Evolutionary conservation across 2,329 filamentous ascomycete genomes (phyloP).

Genomic region (Penicillium decumbens): DNA sequence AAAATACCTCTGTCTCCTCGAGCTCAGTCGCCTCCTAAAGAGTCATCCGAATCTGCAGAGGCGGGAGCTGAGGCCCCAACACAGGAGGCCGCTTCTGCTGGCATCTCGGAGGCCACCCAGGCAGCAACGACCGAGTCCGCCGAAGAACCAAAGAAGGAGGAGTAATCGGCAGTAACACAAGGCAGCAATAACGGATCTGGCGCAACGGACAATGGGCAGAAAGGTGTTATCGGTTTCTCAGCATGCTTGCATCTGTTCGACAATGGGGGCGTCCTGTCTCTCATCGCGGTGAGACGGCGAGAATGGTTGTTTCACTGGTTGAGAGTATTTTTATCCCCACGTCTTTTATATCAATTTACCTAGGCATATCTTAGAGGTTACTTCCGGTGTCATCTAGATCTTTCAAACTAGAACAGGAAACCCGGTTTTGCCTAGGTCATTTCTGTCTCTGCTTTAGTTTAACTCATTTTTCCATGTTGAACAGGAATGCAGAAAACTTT

Average conservation of each 20-base stretch:
- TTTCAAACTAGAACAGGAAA: constrained; percentile 1
- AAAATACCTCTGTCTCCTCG: constrained; percentile 17
- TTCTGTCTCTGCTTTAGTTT: constrained; percentile 5
- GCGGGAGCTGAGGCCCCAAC: constrained; percentile 6
- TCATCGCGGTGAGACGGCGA: constrained; percentile 5
- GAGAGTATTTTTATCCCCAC: constrained; percentile 2
- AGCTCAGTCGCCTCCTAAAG: constrained; percentile 22
- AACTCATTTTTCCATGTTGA: not conserved
- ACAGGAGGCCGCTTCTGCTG: constrained; percentile 6
- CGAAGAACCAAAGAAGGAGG: constrained; percentile 31
- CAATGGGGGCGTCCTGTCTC: constrained; percentile 9
- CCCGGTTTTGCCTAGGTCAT: constrained; percentile 4
- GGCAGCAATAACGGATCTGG: constrained; percentile 29
- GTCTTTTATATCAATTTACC: not conserved
- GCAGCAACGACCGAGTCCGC: constrained; percentile 6
- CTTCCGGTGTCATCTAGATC: not conserved
- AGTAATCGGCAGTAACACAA: constrained; percentile 24
- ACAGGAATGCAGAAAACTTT: not conserved
- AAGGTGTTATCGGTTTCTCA: constrained; percentile 35
- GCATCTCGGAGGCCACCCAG: constrained; percentile 15
- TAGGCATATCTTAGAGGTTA: not conserved
- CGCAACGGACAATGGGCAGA: constrained; percentile 35
- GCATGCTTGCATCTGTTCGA: constrained; percentile 17
- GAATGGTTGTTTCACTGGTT: constrained; percentile 1
- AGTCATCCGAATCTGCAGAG: constrained; percentile 14